These are phyloP conservation scores for Alternaria burnsii DNA, from an alignment of 2,329 filamentous ascomycete genomes.

Conservation along the genomic window DNA sequence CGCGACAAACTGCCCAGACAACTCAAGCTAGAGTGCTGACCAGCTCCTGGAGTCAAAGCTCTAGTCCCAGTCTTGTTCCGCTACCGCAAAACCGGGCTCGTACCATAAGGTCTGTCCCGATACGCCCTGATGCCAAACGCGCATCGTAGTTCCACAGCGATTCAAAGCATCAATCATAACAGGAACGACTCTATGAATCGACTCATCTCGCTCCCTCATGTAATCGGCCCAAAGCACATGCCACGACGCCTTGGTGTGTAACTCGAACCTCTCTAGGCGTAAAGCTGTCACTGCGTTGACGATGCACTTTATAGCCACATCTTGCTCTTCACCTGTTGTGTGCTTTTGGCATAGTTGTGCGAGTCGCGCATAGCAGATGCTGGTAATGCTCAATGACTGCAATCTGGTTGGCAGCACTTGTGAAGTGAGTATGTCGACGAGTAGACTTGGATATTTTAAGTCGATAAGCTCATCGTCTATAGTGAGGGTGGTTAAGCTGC, in stretches of 20 bases:
- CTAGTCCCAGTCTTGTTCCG: neutral
- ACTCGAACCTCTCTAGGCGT: neutral
- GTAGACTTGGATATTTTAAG: neutral
- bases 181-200: neutral
- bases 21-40: neutral
- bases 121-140: neutral
- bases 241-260: neutral
- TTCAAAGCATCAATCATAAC: neutral
- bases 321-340: neutral
- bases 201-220: neutral
- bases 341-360: neutral
- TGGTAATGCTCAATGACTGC: neutral
- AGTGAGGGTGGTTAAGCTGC: neutral
- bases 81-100: neutral
- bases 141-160: neutral
- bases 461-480: neutral
- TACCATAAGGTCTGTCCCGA: neutral
- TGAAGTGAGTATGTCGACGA: fast-evolving
- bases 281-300: neutral
- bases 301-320: neutral
- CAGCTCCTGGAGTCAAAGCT: neutral
- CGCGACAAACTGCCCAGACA: neutral
- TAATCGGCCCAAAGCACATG: neutral
- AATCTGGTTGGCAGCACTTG: neutral
- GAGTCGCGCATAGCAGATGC: neutral